Base-by-base conservation (phyloP, 345 rosid species). In the Fremontodendron californicum region DNA sequence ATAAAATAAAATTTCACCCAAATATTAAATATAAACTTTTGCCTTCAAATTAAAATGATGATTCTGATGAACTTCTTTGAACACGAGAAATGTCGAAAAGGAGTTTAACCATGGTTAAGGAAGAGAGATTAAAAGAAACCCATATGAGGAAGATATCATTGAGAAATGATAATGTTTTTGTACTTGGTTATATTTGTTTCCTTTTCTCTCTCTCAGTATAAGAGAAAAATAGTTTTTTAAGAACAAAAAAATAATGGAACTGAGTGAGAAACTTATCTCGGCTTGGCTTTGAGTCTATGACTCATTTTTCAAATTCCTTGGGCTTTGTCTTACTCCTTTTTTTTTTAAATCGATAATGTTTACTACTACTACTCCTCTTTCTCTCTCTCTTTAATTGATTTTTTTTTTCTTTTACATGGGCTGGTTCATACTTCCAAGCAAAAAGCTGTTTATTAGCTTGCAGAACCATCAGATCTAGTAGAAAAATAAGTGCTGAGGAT, bases 91-190 rank as follows among this genome's bases (percentile, higher is more conserved):
- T 27, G 16, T 8, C 4, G 29, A 51, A 33, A 9, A 29, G 42
- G 29, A n/a, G 27, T 51, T 74, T 78, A 71, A 75, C 71, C 76
- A 74, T 69, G 88, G 76, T 81, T 43, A 75, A 35, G 6, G 18
- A 78, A 76, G 55, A 33, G 37, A 33, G 75, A 78, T 76, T 58
- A 39, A 27, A 65, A 68, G 52, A 73, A 74, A 66, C 72, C 61
- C 45, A 66, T 57, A 70, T 80, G 86, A 66, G 73, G 82, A 83
- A 75, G 76, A 82, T 80, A 91, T 91, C 86, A 91, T 89, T 86
- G 87, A 84, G 87, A 83, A 91, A 91, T 91, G 89, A 91, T 89
- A 80, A 82, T 76, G 88, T 80, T 86, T 55, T 75, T 85, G 85
- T 84, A 85, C 85, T 84, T 84, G 67, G 15, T 60, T 58, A 70